These are phyloP conservation scores for Pichia ethanolica DNA, from an alignment of 805 yeast species.

Conservation along the genomic window DNA sequence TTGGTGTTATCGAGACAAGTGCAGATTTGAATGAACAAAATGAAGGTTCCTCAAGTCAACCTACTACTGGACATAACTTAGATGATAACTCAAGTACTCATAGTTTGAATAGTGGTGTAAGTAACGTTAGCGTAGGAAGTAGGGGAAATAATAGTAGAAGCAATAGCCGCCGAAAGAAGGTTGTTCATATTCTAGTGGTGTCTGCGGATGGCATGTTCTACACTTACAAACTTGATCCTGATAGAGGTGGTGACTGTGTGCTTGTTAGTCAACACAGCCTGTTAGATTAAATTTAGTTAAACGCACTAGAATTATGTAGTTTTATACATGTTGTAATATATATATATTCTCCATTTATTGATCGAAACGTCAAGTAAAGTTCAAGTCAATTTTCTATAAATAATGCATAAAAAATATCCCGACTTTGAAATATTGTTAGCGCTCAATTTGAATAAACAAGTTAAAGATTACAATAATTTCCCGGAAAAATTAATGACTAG, in stretches of 20 bases:
- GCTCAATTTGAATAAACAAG: no score
- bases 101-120: conserved; percentile 4
- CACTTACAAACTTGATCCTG: conserved; percentile 79
- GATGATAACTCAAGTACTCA: conserved; percentile 11
- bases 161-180: conserved; percentile 15
- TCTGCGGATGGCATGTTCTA: conserved; percentile 83
- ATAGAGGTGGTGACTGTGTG: conserved; percentile 91
- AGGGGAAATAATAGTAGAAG: background rate
- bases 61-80: conserved; percentile 1
- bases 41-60: background rate
- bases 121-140: conserved; percentile 1
- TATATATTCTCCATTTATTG: background rate
- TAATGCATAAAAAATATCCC: no score
- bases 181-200: conserved; percentile 62
- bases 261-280: conserved; percentile 50
- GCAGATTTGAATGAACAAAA: conserved; percentile 13
- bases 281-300: conserved; percentile 17
- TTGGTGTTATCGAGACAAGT: conserved; percentile 37
- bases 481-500: no score
- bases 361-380: no score
- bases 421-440: no score
- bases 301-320: no score
- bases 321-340: background rate
- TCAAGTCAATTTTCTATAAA: no score
- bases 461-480: no score